A percentile compares a stretch with the other conserved stretches of the same genome.
Evolutionary conservation across 108 stramenopile genomes (phyloP).

Genomic region (Fistulifera pelliculosa): DNA sequence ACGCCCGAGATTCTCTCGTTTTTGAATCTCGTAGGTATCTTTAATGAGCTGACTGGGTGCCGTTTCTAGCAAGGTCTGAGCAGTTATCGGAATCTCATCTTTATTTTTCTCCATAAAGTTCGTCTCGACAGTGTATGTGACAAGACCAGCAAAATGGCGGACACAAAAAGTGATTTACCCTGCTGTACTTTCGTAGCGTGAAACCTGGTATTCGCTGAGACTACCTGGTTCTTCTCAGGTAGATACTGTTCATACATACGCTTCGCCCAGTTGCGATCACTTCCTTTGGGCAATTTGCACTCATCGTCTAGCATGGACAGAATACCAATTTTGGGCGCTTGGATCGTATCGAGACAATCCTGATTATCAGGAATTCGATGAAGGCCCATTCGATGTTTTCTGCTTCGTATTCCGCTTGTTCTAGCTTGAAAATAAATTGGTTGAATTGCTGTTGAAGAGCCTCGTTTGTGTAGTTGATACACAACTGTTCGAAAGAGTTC

Average conservation of each 20-base stretch:
- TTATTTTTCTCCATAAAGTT: conserved; percentile 98
- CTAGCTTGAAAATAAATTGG: conserved; percentile 97
- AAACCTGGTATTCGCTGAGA: conserved; percentile 77
- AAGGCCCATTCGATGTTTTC: conserved; percentile 85
- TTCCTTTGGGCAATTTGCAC: conserved; percentile 75
- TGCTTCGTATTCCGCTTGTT: conserved; percentile 94
- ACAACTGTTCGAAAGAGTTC: conserved; percentile 98
- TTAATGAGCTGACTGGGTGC: conserved; percentile 68
- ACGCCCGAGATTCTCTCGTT: conserved; percentile 37
- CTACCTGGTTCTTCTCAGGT: conserved; percentile 57
- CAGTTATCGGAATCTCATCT: conserved; percentile 90
- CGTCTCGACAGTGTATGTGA: conserved; percentile 84
- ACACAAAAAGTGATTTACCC: conserved; percentile 76
- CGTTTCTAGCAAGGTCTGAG: conserved; percentile 80
- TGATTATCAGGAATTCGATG: conserved; percentile 95
- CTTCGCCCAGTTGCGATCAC: conserved; percentile 74
- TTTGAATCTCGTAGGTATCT: conserved; percentile 65
- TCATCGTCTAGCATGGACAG: conserved; percentile 92
- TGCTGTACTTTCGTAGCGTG: conserved; percentile 68
- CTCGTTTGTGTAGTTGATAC: conserved; percentile 99
- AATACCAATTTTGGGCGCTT: conserved; percentile 83
- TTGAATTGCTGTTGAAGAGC: conserved; percentile 99
- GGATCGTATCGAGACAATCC: conserved; percentile 96
- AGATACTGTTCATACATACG: conserved; percentile 75
- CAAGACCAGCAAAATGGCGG: conserved; percentile 93